Conservation (phyloP, 1,284 basidiomycete genomes). For the Ustilago cynodontis region DNA sequence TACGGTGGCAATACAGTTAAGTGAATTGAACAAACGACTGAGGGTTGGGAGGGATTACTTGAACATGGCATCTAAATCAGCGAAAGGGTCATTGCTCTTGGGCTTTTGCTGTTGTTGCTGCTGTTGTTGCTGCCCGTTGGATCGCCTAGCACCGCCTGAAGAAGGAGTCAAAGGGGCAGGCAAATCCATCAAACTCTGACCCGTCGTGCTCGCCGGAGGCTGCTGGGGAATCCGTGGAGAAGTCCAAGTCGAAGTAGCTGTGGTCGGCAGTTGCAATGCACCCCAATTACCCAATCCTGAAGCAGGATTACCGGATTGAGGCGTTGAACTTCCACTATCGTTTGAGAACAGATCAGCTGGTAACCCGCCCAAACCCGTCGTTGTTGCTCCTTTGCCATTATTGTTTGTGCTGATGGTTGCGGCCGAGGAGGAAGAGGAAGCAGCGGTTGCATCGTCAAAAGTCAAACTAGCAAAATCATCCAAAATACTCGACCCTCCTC, state of each 20-base stretch:
- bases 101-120: slow-evolving; percentile 22
- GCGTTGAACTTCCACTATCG: slow-evolving; percentile 29
- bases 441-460: slow-evolving; percentile 44
- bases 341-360: slow-evolving; percentile 49
- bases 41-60: slow-evolving; percentile 23
- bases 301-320: slow-evolving; percentile 30
- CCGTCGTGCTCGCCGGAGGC: not conserved
- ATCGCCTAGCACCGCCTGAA: not conserved
- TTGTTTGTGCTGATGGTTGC: not conserved
- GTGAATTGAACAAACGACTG: not conserved
- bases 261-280: slow-evolving; percentile 56
- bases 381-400: not conserved
- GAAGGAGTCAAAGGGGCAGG: slow-evolving; percentile 28
- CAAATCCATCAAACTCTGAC: slow-evolving; percentile 18
- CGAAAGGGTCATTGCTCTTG: slow-evolving; percentile 60
- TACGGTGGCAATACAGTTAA: too few relatives aligned
- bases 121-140: slow-evolving; percentile 17
- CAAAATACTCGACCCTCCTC: slow-evolving; percentile 24
- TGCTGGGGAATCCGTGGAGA: slow-evolving; percentile 27
- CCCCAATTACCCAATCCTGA: slow-evolving; percentile 57
- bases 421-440: not conserved
- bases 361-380: slow-evolving; percentile 29
- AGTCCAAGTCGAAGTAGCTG: slow-evolving; percentile 40
- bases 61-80: slow-evolving; percentile 63
- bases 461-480: slow-evolving; percentile 66